Evolutionary conservation across 768 basidiomycete genomes (phyloP).

Genomic region (Russula virescens): DNA sequence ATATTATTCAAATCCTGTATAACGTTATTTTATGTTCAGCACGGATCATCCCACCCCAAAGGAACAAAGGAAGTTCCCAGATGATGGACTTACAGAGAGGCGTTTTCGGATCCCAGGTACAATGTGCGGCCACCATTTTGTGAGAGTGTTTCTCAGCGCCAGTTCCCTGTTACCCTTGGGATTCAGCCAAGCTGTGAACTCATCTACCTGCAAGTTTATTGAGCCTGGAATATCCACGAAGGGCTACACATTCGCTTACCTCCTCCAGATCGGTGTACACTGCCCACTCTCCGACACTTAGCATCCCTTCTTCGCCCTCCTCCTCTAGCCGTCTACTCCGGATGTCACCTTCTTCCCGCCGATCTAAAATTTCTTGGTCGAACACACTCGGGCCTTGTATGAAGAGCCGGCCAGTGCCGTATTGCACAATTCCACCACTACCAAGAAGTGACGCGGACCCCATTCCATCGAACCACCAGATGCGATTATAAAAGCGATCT

Average conservation of each 20-base stretch:
- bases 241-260: constrained; percentile 43
- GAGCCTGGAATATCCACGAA: neutral
- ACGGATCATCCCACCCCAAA: constrained; percentile 6
- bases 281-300: constrained; percentile 84
- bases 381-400: constrained; percentile 86
- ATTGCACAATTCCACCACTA: constrained; percentile 71
- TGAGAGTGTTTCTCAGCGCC: constrained; percentile 66
- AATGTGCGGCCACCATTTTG: constrained; percentile 82
- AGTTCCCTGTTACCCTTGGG: constrained; percentile 86
- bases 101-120: constrained; percentile 74
- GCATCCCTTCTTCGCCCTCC: constrained; percentile 70
- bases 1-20: constrained; percentile 61
- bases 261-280: constrained; percentile 82
- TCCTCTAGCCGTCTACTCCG: constrained; percentile 61
- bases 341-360: constrained; percentile 51
- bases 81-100: constrained; percentile 53
- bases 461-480: constrained; percentile 99
- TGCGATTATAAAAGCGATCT: constrained; percentile 89
- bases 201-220: constrained; percentile 54
- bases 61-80: neutral
- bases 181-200: constrained; percentile 86
- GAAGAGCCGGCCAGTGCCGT: constrained; percentile 86
- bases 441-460: constrained; percentile 77
- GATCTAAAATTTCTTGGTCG: constrained; percentile 66
- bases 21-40: neutral